These are phyloP conservation scores for Macrophomina phaseolina DNA, from an alignment of 2,329 filamentous ascomycete genomes.

Conservation along the genomic window DNA sequence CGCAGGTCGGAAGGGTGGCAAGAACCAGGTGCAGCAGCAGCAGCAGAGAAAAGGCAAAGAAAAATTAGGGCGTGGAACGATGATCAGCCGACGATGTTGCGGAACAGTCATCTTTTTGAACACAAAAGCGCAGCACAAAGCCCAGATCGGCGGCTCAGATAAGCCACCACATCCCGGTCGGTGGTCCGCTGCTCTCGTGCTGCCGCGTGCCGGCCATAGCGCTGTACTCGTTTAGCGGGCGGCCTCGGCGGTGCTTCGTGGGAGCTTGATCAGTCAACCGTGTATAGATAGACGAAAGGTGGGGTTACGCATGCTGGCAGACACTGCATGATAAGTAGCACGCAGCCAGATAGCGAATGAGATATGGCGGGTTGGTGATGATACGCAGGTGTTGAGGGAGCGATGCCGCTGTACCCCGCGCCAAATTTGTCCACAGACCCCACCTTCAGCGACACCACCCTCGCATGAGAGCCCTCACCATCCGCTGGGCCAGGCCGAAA, in stretches of 20 bases:
- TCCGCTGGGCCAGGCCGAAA: background rate
- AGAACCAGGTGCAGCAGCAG: background rate
- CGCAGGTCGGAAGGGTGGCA: background rate
- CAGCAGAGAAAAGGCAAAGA: background rate
- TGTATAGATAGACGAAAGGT: background rate
- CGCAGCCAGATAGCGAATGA: background rate
- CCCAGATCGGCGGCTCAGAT: slow-evolving; percentile 15
- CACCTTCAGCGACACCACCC: slow-evolving; percentile 15
- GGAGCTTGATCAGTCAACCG: background rate
- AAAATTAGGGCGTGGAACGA: slow-evolving; percentile 16
- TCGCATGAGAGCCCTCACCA: background rate
- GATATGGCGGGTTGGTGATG: slow-evolving; percentile 9
- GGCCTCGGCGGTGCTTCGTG: background rate
- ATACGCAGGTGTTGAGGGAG: slow-evolving; percentile 1
- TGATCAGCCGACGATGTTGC: slow-evolving; percentile 20
- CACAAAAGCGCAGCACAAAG: background rate
- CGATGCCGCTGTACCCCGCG: slow-evolving; percentile 14
- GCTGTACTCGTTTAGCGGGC: background rate
- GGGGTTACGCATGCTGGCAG: background rate
- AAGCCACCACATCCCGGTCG: slow-evolving; percentile 8
- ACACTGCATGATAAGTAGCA: background rate
- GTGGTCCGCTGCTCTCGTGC: background rate
- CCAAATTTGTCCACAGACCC: background rate
- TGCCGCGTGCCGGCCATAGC: background rate
- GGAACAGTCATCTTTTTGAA: slow-evolving; percentile 20